These are phyloP conservation scores for Xylaria sp. DNA, from an alignment of 2,329 filamentous ascomycete genomes.

Conservation along the genomic window DNA sequence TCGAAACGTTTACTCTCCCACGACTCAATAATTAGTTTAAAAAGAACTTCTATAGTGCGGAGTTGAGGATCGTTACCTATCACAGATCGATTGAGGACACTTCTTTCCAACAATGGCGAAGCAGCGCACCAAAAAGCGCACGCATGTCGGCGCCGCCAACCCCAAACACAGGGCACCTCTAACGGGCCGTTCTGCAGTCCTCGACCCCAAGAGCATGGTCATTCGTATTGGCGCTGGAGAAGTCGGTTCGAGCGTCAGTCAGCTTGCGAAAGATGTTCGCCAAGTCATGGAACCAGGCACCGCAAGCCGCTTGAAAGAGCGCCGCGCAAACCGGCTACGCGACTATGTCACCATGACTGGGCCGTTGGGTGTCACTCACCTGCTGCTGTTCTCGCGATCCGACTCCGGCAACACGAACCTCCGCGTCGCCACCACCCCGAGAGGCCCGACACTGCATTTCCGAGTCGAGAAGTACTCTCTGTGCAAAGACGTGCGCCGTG, in stretches of 20 bases:
- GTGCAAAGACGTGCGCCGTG: constrained; percentile 87
- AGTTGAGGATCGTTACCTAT: background rate
- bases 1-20: constrained; percentile 7
- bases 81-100: background rate
- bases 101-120: constrained; percentile 72
- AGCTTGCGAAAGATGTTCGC: constrained; percentile 90
- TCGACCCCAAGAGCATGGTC: constrained; percentile 94
- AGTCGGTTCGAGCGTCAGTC: constrained; percentile 89
- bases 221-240: constrained; percentile 96
- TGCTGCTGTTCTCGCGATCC: constrained; percentile 92
- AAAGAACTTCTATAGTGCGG: background rate
- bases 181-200: constrained; percentile 70
- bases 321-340: constrained; percentile 85
- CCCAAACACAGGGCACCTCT: constrained; percentile 63
- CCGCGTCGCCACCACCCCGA: constrained; percentile 85
- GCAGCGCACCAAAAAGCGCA: constrained; percentile 86
- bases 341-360: constrained; percentile 98
- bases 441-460: constrained; percentile 94
- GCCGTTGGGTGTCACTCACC: constrained; percentile 89
- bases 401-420: constrained; percentile 92
- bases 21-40: background rate
- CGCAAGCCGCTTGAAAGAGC: constrained; percentile 87
- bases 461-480: constrained; percentile 94
- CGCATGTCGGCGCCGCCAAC: constrained; percentile 76
- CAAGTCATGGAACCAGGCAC: constrained; percentile 97